Percentiles rank a stretch among this genome's conserved stretches.
Conservation (phyloP, 495 filamentous ascomycete species). For the Penicillium atrosanguineum region DNA sequence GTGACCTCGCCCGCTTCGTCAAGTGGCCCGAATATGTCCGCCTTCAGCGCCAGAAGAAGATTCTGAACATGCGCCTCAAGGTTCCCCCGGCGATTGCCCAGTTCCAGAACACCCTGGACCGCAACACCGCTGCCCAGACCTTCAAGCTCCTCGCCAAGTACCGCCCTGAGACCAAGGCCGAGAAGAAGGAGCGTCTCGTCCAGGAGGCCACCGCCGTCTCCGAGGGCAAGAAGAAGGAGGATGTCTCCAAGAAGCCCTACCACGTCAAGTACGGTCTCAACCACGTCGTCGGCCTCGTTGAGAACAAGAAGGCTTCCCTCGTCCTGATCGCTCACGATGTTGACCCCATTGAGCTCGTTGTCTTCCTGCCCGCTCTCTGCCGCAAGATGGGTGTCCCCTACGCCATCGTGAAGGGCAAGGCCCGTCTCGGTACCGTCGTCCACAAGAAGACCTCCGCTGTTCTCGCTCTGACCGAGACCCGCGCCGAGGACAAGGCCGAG, state of each 20-base stretch:
- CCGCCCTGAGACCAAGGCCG: conserved; percentile 95
- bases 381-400: conserved; percentile 99
- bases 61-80: conserved; percentile 97
- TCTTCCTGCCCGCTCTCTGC: conserved; percentile 98
- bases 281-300: conserved; percentile 98
- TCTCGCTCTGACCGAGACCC: conserved; percentile 92
- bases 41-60: conserved; percentile 99
- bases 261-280: conserved; percentile 99
- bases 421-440: conserved; percentile 95
- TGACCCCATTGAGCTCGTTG: conserved; percentile 98
- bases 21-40: conserved; percentile 99
- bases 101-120: conserved; percentile 96
- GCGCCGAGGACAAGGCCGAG: conserved; percentile 95
- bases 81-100: conserved; percentile 96
- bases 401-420: conserved; percentile 99
- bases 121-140: conserved; percentile 93
- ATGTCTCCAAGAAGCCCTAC: conserved; percentile 99
- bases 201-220: conserved; percentile 96
- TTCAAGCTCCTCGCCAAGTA: conserved; percentile 99
- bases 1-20: conserved; percentile 98
- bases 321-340: conserved; percentile 99
- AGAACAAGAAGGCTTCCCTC: conserved; percentile 99
- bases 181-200: conserved; percentile 99
- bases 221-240: conserved; percentile 99
- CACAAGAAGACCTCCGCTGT: conserved; percentile 99